Percentiles rank a stretch among this genome's conserved stretches.
phyloP scores from a whole-genome alignment of 176 grass and related monocot species.

The Typha latifolia region DNA sequence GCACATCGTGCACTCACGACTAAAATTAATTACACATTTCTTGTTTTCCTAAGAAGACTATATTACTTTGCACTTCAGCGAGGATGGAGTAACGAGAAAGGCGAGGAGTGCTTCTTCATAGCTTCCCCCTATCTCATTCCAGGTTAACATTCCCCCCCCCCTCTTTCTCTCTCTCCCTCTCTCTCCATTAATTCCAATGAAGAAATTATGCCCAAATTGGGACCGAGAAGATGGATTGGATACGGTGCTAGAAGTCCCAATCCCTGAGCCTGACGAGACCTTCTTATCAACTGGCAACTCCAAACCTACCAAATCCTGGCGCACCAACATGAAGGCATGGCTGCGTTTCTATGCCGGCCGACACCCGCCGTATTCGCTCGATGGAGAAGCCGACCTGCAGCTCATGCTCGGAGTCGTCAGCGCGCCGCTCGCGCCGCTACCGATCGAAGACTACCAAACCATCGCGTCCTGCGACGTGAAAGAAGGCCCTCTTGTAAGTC shows the following conservation, averaged over 20 bases:
- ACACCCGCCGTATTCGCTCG: neutral
- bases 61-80: neutral
- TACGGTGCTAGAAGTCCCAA: constrained; percentile 23
- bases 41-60: neutral
- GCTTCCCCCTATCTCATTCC: too few species aligned
- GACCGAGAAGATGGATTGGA: constrained; percentile 16
- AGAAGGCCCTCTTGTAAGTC: constrained; percentile 5
- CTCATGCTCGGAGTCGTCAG: constrained; percentile 17
- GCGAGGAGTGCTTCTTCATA: neutral
- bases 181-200: constrained; percentile 1
- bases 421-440: constrained; percentile 11
- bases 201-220: constrained; percentile 14
- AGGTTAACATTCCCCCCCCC: too few species aligned
- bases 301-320: neutral
- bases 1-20: neutral
- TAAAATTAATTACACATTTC: neutral
- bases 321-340: constrained; percentile 5
- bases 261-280: constrained; percentile 14
- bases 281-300: neutral
- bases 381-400: neutral
- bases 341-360: neutral
- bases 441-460: neutral
- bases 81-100: neutral
- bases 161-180: neutral
- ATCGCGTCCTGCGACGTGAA: neutral